Conservation (phyloP, 1,139 yeast genomes). For the Blastobotrys serpentis region DNA sequence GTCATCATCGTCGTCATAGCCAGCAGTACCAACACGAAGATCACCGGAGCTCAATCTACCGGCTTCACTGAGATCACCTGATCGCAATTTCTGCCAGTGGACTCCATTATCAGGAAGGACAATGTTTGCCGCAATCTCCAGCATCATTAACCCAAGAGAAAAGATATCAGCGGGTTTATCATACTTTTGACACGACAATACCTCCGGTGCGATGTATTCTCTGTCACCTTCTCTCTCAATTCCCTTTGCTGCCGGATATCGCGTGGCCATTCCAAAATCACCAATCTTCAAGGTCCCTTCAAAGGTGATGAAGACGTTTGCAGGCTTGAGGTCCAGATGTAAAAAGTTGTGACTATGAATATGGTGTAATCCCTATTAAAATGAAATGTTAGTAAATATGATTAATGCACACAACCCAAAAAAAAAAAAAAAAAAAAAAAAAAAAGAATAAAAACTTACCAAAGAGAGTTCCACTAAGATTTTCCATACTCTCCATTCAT, state of each 20-base stretch:
- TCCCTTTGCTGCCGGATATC: conserved; percentile 46
- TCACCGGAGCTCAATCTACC: conserved; percentile 80
- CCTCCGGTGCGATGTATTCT: conserved; percentile 96
- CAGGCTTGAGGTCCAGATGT: conserved; percentile 91
- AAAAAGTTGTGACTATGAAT: conserved; percentile 75
- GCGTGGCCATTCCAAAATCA: conserved; percentile 77
- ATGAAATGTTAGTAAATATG: no score
- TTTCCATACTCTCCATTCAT: conserved; percentile 98
- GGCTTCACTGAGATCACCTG: conserved; percentile 95
- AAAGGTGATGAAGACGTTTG: conserved; percentile 88
- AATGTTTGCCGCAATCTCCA: conserved; percentile 95
- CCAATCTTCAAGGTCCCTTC: conserved; percentile 90
- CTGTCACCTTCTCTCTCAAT: conserved; percentile 95
- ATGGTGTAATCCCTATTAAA: conserved; percentile 70
- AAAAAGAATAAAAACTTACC: conserved; percentile 20
- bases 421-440: background rate
- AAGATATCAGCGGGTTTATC: conserved; percentile 94
- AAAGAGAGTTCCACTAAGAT: conserved; percentile 74
- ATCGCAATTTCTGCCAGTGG: conserved; percentile 93
- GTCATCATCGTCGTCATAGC: conserved; percentile 18
- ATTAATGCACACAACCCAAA: background rate
- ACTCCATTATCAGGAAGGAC: conserved; percentile 94
- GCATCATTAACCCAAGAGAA: conserved; percentile 85
- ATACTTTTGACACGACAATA: conserved; percentile 75
- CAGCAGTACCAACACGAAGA: conserved; percentile 38